Percentiles rank a stretch among this genome's conserved stretches.
Conservation (phyloP, 2,329 filamentous ascomycete genomes). For the Dactylellina drechsleri region DNA sequence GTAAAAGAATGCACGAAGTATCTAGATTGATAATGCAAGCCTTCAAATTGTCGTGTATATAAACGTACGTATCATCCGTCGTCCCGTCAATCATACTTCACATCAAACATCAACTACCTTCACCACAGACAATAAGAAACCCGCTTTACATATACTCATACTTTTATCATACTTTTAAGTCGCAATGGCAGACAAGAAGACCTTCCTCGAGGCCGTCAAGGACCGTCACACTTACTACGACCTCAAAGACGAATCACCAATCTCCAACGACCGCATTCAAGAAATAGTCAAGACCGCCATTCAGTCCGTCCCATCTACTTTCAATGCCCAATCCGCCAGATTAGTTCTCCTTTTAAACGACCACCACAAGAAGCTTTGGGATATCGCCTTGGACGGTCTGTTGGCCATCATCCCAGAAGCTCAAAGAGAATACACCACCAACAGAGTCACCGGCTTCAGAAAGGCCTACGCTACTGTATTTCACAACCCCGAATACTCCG, state of each 20-base stretch:
- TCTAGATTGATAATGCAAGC: no score
- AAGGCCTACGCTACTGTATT: constrained; percentile 74
- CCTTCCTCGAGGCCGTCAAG: constrained; percentile 73
- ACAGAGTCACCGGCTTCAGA: constrained; percentile 71
- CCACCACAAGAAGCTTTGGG: constrained; percentile 90
- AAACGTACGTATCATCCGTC: no score
- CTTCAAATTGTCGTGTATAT: no score
- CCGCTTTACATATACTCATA: background rate
- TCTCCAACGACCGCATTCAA: constrained; percentile 70
- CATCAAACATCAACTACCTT: constrained; percentile 12
- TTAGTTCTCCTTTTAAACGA: constrained; percentile 79
- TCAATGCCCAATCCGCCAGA: constrained; percentile 88
- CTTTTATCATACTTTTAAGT: background rate
- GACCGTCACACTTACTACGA: constrained; percentile 76
- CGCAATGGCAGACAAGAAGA: constrained; percentile 53
- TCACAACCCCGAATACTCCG: background rate
- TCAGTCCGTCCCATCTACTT: constrained; percentile 75
- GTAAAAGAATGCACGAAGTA: no score
- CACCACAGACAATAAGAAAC: constrained; percentile 7
- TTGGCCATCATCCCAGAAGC: constrained; percentile 73
- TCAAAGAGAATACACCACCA: constrained; percentile 68
- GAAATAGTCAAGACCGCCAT: constrained; percentile 74
- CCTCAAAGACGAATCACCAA: constrained; percentile 72
- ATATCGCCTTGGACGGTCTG: constrained; percentile 73
- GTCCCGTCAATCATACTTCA: background rate